These are phyloP conservation scores for Pisolithus albus DNA, from an alignment of 768 basidiomycete genomes.

Conservation along the genomic window DNA sequence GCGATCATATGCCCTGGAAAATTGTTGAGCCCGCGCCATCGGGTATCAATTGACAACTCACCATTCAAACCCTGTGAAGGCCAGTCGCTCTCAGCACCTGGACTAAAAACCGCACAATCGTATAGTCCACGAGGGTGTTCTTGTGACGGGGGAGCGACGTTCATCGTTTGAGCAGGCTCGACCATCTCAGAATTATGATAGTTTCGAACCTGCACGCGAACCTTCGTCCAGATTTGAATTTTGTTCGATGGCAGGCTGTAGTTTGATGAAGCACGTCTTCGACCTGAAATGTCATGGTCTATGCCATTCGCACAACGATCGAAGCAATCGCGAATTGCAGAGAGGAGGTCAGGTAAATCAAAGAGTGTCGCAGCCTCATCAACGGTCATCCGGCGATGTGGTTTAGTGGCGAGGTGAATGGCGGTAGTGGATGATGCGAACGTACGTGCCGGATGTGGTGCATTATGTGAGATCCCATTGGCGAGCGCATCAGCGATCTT, in stretches of 20 bases:
- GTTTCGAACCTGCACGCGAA: neutral
- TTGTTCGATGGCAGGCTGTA: neutral
- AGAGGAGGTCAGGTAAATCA: neutral
- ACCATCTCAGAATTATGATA: too few species aligned
- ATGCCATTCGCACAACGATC: neutral
- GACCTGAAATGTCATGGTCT: too few species aligned
- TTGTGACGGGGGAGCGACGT: too few species aligned
- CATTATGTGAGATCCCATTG: neutral
- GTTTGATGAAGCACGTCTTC: neutral
- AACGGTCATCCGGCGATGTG: neutral
- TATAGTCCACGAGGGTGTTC: too few species aligned
- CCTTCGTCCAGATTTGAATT: neutral
- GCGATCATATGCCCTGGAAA: too few species aligned
- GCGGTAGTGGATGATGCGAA: constrained; percentile 2
- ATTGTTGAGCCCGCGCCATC: too few species aligned
- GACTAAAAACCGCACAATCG: too few species aligned
- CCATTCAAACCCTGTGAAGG: too few species aligned
- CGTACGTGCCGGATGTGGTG: neutral
- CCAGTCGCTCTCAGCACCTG: too few species aligned
- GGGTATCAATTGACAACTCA: too few species aligned
- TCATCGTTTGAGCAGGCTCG: too few species aligned
- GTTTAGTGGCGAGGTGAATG: constrained; percentile 4
- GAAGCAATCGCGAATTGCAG: neutral
- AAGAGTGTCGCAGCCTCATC: neutral
- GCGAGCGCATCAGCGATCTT: neutral